Evolutionary conservation across 2,329 filamentous ascomycete genomes (phyloP).

Genomic region (Didymella keratinophila): DNA sequence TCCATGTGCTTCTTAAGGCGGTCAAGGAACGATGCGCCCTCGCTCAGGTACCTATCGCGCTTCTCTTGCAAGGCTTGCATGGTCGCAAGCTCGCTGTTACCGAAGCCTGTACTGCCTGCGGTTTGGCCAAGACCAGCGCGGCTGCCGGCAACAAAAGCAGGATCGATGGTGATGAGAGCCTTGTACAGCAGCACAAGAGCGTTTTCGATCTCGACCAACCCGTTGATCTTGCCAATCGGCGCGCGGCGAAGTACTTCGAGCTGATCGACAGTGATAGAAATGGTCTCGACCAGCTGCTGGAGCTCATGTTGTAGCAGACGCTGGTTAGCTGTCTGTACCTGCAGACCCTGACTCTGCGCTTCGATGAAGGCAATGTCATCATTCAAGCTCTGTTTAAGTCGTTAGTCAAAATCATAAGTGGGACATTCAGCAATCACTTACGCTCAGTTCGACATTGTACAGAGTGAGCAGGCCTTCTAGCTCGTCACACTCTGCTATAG

Average conservation of each 20-base stretch:
- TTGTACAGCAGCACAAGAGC: slow-evolving; percentile 85
- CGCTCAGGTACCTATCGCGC: slow-evolving; percentile 83
- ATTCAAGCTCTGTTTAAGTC: slow-evolving; percentile 73
- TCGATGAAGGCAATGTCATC: slow-evolving; percentile 98
- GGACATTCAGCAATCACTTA: slow-evolving; percentile 56
- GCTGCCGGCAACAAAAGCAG: slow-evolving; percentile 67
- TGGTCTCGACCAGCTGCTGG: slow-evolving; percentile 85
- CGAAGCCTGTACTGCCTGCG: slow-evolving; percentile 64
- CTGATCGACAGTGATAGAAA: slow-evolving; percentile 81
- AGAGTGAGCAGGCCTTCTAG: slow-evolving; percentile 92
- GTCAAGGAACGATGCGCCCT: slow-evolving; percentile 78
- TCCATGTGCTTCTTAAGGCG: slow-evolving; percentile 84
- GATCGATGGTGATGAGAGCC: slow-evolving; percentile 93
- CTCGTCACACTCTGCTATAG: slow-evolving; percentile 95
- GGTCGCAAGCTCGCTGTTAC: slow-evolving; percentile 76
- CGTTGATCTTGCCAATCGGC: slow-evolving; percentile 73
- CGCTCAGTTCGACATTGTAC: slow-evolving; percentile 92
- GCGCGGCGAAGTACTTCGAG: slow-evolving; percentile 77
- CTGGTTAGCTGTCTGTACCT: slow-evolving; percentile 97
- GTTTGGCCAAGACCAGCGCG: slow-evolving; percentile 50
- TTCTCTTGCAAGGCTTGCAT: slow-evolving; percentile 97
- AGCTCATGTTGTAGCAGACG: slow-evolving; percentile 91
- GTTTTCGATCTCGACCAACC: slow-evolving; percentile 78
- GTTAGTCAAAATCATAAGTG: slow-evolving; percentile 30
- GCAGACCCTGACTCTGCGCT: slow-evolving; percentile 93